phyloP scores from a whole-genome alignment of 495 filamentous ascomycete species.

The Aspergillus leporis region DNA sequence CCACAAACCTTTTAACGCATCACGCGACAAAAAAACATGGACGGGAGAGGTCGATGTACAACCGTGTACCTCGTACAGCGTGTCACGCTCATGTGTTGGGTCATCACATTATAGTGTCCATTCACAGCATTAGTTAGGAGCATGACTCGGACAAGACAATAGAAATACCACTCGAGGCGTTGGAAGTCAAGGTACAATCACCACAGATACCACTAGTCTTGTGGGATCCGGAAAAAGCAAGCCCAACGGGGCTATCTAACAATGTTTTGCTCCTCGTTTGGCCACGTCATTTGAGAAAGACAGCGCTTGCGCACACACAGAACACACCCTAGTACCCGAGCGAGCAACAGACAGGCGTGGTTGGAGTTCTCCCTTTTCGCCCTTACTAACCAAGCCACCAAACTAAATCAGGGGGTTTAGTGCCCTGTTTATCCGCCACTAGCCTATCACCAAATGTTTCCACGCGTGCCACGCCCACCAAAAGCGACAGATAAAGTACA shows the following conservation, averaged over 20 bases:
- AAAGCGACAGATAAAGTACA: conserved; percentile 21
- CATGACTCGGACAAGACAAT: conserved; percentile 10
- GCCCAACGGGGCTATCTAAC: conserved; percentile 8
- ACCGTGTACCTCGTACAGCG: conserved; percentile 18
- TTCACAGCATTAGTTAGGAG: conserved; percentile 1
- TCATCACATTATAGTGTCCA: conserved; percentile 14
- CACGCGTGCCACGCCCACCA: conserved; percentile 15
- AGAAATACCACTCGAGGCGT: not conserved
- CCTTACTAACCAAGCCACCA: conserved; percentile 14
- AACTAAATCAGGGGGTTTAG: conserved; percentile 12
- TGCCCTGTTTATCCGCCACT: conserved; percentile 16
- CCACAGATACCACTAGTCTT: not conserved
- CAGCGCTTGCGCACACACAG: conserved; percentile 12
- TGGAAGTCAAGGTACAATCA: not conserved
- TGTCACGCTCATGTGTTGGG: conserved; percentile 14
- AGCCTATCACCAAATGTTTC: conserved; percentile 17
- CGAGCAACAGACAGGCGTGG: conserved; percentile 21
- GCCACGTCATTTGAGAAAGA: conserved; percentile 25
- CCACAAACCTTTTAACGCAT: conserved; percentile 14
- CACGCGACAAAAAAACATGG: conserved; percentile 16
- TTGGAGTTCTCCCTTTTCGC: conserved; percentile 8
- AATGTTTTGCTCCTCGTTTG: conserved; percentile 12
- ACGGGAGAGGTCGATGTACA: conserved; percentile 14
- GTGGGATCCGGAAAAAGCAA: conserved; percentile 4
- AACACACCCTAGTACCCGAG: conserved; percentile 11